These are phyloP conservation scores for Amylostereum areolatum DNA, from an alignment of 1,284 basidiomycete species.

Conservation along the genomic window DNA sequence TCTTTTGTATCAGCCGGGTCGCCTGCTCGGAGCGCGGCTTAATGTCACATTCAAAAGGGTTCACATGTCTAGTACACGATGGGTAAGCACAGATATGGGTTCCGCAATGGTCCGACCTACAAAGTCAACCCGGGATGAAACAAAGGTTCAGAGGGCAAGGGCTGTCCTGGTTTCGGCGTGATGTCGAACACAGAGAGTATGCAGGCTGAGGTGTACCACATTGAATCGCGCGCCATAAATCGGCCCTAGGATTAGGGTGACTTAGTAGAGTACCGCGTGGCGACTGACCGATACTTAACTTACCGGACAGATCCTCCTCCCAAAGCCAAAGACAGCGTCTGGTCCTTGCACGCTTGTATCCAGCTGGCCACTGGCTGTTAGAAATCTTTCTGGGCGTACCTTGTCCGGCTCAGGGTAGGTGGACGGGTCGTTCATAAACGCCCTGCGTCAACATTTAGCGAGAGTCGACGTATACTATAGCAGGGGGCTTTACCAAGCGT, in stretches of 20 bases:
- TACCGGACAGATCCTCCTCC: conserved; percentile 16
- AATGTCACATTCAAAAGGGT: no score
- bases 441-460: conserved; percentile 2
- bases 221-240: conserved; percentile 20
- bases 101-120: no score
- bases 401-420: conserved; percentile 8
- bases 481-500: not conserved
- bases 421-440: conserved; percentile 11
- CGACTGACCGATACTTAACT: no score
- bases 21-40: no score
- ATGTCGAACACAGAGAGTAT: conserved; percentile 24
- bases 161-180: conserved; percentile 6
- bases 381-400: conserved; percentile 16
- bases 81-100: no score
- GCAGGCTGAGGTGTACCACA: conserved; percentile 24
- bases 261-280: no score
- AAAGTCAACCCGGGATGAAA: no score
- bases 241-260: conserved; percentile 10
- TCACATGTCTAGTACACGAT: no score
- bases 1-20: no score
- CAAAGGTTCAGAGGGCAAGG: no score
- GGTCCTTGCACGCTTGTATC: conserved; percentile 1
- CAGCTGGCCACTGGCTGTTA: conserved; percentile 2
- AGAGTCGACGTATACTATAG: conserved; percentile 3
- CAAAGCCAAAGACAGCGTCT: conserved; percentile 16